Conservation (phyloP, 208 protist species). For the Leishmania gerbilli region DNA sequence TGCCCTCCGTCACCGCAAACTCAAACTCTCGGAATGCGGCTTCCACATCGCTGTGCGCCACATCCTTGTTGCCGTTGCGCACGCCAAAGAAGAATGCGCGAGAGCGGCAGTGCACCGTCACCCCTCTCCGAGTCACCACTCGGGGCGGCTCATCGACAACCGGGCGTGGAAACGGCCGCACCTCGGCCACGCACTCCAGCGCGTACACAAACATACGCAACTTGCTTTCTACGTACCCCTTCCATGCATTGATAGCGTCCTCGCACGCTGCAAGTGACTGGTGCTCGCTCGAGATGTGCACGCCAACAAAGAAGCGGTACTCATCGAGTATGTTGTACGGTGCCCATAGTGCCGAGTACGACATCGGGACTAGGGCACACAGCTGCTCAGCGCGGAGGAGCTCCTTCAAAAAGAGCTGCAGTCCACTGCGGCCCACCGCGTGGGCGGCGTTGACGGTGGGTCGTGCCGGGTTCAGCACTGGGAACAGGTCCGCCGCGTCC, state of each 20-base stretch:
- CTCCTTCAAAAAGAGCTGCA: constrained; percentile 69
- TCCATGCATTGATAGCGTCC: constrained; percentile 51
- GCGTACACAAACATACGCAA: constrained; percentile 79
- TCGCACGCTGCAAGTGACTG: constrained; percentile 22
- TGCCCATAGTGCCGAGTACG: constrained; percentile 41
- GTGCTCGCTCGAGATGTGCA: constrained; percentile 51
- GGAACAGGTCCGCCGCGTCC: constrained; percentile 84
- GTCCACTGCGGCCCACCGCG: constrained; percentile 75
- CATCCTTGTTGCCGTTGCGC: constrained; percentile 4
- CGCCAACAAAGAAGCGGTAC: constrained; percentile 52
- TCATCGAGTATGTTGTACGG: constrained; percentile 46
- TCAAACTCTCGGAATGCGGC: constrained; percentile 19
- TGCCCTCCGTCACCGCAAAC: constrained; percentile 34
- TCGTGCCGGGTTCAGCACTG: constrained; percentile 97
- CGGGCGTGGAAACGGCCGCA: constrained; percentile 48
- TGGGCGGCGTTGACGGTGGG: constrained; percentile 96
- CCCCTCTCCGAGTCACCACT: constrained; percentile 2
- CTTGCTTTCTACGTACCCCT: constrained; percentile 74
- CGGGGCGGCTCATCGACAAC: constrained; percentile 6
- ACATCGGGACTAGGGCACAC: constrained; percentile 14
- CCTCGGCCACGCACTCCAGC: constrained; percentile 69
- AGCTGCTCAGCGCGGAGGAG: constrained; percentile 51
- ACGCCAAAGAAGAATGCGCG: constrained; percentile 32
- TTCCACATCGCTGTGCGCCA: constrained; percentile 16
- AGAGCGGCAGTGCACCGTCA: constrained; percentile 10